These are phyloP conservation scores for Tetrapyrgos nigripes DNA, from an alignment of 1,284 basidiomycete genomes.

Conservation along the genomic window DNA sequence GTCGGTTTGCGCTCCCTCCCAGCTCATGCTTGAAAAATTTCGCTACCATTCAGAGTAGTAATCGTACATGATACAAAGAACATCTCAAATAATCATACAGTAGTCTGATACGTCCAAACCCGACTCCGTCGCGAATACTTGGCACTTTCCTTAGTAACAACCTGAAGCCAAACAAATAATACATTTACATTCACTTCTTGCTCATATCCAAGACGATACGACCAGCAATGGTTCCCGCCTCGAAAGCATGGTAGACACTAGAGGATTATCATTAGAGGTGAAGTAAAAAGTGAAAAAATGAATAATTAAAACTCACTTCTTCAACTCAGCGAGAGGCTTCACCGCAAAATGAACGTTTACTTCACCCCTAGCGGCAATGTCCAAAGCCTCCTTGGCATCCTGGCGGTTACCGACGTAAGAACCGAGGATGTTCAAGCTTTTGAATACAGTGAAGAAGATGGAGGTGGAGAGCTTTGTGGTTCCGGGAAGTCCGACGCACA, in stretches of 20 bases:
- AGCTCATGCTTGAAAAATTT: too few species aligned
- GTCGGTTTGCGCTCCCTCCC: too few species aligned
- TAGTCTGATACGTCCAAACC: too few species aligned
- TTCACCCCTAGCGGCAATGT: conserved; percentile 71
- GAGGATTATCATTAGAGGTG: background rate
- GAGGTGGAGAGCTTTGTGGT: conserved; percentile 64
- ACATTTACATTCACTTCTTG: conserved; percentile 20
- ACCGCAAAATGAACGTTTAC: conserved; percentile 65
- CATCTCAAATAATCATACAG: too few species aligned
- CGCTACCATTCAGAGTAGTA: too few species aligned
- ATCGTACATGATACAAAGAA: too few species aligned
- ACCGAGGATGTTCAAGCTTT: conserved; percentile 72
- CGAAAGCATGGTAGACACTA: conserved; percentile 63
- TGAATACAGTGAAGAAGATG: conserved; percentile 81
- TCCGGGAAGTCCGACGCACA: conserved; percentile 79
- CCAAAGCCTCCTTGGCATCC: conserved; percentile 76
- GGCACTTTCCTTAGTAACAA: too few species aligned
- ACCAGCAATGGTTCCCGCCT: conserved; percentile 62
- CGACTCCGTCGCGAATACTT: too few species aligned
- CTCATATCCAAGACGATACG: conserved; percentile 65
- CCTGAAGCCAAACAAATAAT: too few species aligned
- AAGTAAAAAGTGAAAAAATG: conserved; percentile 1
- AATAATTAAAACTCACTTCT: conserved; percentile 45
- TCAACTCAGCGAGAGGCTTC: conserved; percentile 60
- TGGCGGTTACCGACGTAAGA: conserved; percentile 82